Evolutionary conservation across 1,139 yeast species (phyloP).

Genomic region (Candida sojae): DNA sequence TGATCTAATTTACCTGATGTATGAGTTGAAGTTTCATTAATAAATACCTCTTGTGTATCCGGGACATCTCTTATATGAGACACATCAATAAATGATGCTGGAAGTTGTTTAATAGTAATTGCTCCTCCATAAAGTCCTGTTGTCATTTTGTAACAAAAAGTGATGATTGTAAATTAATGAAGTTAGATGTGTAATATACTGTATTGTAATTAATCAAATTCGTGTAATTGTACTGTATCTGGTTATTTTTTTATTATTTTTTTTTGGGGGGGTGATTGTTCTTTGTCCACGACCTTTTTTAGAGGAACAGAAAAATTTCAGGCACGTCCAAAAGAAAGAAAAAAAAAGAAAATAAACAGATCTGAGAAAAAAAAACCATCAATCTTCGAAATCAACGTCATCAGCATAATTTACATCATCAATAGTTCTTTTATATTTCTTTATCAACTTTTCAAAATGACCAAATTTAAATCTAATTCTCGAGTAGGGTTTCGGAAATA

Average conservation of each 20-base stretch:
- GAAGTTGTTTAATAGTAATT: slow-evolving; percentile 49
- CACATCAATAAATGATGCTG: slow-evolving; percentile 52
- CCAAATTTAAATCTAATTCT: slow-evolving; percentile 4
- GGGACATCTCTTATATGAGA: slow-evolving; percentile 77
- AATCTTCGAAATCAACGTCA: neutral
- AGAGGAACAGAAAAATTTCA: neutral
- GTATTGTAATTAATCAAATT: too few relatives aligned
- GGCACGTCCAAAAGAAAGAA: neutral
- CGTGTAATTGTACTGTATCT: too few relatives aligned
- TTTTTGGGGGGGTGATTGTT: neutral
- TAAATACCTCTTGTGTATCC: slow-evolving; percentile 85
- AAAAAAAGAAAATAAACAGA: neutral
- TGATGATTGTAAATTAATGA: too few relatives aligned
- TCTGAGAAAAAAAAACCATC: neutral
- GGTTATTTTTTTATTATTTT: neutral
- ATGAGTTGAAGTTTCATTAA: slow-evolving; percentile 34
- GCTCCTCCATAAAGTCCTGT: slow-evolving; percentile 73
- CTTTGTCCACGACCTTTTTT: neutral
- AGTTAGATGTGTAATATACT: too few relatives aligned
- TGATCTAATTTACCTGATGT: slow-evolving; percentile 42
- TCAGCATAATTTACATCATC: neutral
- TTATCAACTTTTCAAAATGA: slow-evolving; percentile 1
- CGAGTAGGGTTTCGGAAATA: slow-evolving; percentile 2
- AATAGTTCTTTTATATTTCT: neutral
- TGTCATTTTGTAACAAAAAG: slow-evolving; percentile 1